A percentile compares a stretch with the other conserved stretches of the same genome.
Conservation (phyloP, 2,329 filamentous ascomycete genomes). For the Graphiopsis chlorocephala region DNA sequence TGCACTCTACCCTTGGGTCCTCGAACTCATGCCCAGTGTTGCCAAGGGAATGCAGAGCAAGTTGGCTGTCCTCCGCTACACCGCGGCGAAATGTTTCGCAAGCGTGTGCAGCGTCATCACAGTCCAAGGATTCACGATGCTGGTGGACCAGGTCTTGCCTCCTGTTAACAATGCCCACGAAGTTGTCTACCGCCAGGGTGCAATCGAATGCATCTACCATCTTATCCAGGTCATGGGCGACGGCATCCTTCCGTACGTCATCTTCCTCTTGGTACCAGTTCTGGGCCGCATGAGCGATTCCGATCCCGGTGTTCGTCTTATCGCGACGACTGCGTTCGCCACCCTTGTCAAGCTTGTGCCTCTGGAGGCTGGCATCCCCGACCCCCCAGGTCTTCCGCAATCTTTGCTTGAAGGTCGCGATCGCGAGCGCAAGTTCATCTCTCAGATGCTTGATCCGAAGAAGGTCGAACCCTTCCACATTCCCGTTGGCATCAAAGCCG, state of each 20-base stretch:
- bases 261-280: constrained; percentile 97
- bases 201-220: constrained; percentile 93
- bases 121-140: constrained; percentile 89
- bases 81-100: constrained; percentile 94
- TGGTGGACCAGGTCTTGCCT: constrained; percentile 89
- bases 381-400: constrained; percentile 87
- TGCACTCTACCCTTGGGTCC: constrained; percentile 73
- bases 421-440: constrained; percentile 91
- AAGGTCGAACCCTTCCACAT: constrained; percentile 94
- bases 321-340: constrained; percentile 95
- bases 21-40: constrained; percentile 78
- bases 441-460: constrained; percentile 91
- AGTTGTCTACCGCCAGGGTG: constrained; percentile 84
- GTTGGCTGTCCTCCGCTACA: constrained; percentile 90
- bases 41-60: constrained; percentile 84
- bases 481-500: constrained; percentile 94
- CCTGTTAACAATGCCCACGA: constrained; percentile 89
- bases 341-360: constrained; percentile 96
- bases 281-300: constrained; percentile 98
- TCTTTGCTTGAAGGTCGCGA: constrained; percentile 87
- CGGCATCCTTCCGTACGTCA: constrained; percentile 91
- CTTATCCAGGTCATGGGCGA: constrained; percentile 98
- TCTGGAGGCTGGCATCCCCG: constrained; percentile 93
- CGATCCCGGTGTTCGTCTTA: constrained; percentile 88
- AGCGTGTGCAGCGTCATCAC: constrained; percentile 97